phyloP scores from a whole-genome alignment of 2,329 filamentous ascomycete genomes.

The Pyrenophora graminea region DNA sequence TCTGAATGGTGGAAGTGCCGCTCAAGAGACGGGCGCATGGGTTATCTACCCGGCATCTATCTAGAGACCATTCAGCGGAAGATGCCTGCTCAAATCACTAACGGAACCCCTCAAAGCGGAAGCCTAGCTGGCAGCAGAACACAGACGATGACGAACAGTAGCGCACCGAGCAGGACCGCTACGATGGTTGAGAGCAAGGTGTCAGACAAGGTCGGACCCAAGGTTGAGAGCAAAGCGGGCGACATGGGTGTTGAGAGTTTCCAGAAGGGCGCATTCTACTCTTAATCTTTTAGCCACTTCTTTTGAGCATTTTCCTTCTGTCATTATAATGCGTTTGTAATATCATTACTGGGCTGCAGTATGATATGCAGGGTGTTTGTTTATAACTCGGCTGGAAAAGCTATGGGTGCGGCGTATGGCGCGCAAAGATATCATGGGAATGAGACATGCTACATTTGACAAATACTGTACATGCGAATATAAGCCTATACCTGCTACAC shows the following conservation, averaged over 20 bases:
- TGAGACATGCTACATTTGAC: background rate
- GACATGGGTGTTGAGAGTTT: slow-evolving; percentile 72
- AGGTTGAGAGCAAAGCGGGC: slow-evolving; percentile 62
- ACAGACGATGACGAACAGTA: slow-evolving; percentile 59
- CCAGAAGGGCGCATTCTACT: slow-evolving; percentile 71
- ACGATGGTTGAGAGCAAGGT: slow-evolving; percentile 53
- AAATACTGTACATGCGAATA: background rate
- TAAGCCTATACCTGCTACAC: no score
- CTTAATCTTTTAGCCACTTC: slow-evolving; percentile 46
- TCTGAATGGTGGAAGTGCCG: slow-evolving; percentile 98
- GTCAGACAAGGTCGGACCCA: slow-evolving; percentile 49
- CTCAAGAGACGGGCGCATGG: slow-evolving; percentile 84
- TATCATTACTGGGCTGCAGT: background rate
- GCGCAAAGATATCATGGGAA: slow-evolving; percentile 16
- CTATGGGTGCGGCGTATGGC: slow-evolving; percentile 21
- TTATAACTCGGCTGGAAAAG: slow-evolving; percentile 29
- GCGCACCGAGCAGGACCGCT: slow-evolving; percentile 46
- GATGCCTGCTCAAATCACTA: slow-evolving; percentile 53
- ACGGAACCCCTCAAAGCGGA: slow-evolving; percentile 42
- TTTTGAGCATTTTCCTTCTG: slow-evolving; percentile 13
- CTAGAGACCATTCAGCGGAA: slow-evolving; percentile 73
- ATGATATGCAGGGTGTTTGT: slow-evolving; percentile 9
- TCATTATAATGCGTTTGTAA: slow-evolving; percentile 12
- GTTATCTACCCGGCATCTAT: slow-evolving; percentile 90
- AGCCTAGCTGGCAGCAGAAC: slow-evolving; percentile 55